These are phyloP conservation scores for Paecilomyces sp. DNA, from an alignment of 2,329 filamentous ascomycete genomes.

Conservation along the genomic window DNA sequence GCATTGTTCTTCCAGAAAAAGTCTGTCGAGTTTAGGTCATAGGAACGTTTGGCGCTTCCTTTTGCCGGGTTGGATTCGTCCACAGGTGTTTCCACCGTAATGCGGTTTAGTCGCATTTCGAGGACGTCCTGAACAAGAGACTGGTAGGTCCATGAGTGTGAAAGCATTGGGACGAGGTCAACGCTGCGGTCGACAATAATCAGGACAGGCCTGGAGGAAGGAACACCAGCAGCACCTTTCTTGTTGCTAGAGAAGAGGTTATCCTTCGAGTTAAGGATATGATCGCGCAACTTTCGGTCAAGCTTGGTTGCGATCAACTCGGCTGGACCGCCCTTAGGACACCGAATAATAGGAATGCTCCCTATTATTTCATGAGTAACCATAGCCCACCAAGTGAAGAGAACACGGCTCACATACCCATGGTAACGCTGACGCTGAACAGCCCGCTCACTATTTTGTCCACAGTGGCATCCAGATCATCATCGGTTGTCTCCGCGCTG, in stretches of 20 bases:
- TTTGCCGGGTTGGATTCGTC: constrained; percentile 71
- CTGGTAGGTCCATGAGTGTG: constrained; percentile 88
- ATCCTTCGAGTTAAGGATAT: constrained; percentile 95
- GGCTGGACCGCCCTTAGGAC: constrained; percentile 84
- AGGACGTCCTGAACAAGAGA: constrained; percentile 75
- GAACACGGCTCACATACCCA: constrained; percentile 54
- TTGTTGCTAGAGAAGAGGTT: constrained; percentile 75
- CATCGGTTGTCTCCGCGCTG: constrained; percentile 82
- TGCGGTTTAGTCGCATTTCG: constrained; percentile 80
- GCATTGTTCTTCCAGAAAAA: constrained; percentile 98
- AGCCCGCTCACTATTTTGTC: constrained; percentile 90
- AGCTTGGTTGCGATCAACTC: constrained; percentile 92
- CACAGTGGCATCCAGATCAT: constrained; percentile 77
- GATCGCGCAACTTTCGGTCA: constrained; percentile 90
- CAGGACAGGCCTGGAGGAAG: constrained; percentile 75
- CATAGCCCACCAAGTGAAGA: neutral
- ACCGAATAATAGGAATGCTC: constrained; percentile 90
- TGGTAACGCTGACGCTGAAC: constrained; percentile 98
- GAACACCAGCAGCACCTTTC: constrained; percentile 56
- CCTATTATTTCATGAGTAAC: constrained; percentile 39
- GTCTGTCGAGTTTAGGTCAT: constrained; percentile 82
- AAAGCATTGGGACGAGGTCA: constrained; percentile 96
- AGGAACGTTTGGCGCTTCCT: constrained; percentile 75
- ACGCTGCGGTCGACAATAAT: constrained; percentile 93
- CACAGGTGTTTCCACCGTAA: constrained; percentile 77